phyloP scores from a whole-genome alignment of 441 rosid genomes.

The Aquilaria agallochum region DNA sequence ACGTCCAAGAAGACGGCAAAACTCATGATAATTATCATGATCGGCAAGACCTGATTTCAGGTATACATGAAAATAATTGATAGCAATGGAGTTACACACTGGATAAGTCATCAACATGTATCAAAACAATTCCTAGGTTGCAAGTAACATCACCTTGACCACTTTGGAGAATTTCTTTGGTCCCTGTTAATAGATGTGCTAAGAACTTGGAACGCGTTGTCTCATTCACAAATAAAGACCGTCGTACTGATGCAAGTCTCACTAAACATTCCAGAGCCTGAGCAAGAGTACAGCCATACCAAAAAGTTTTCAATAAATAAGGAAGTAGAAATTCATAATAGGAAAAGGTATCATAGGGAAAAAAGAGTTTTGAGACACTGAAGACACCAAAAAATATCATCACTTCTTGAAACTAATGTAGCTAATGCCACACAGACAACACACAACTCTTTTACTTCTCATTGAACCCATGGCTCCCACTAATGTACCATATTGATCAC shows the following conservation, averaged over 20 bases:
- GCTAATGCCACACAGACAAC: no score
- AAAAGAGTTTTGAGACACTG: no score
- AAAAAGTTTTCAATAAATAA: background rate
- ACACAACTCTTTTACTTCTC: no score
- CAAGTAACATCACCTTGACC: conserved; percentile 58
- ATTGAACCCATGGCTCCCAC: no score
- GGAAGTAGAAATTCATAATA: no score
- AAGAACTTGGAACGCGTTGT: conserved; percentile 81
- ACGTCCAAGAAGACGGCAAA: conserved; percentile 98
- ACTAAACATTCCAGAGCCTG: conserved; percentile 99
- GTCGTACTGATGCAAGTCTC: conserved; percentile 91
- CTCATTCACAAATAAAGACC: conserved; percentile 88
- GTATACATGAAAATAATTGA: conserved; percentile 6
- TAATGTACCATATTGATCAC: no score
- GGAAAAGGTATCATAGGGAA: no score
- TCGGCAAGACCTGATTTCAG: conserved; percentile 88
- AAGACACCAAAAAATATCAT: no score
- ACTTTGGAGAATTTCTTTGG: conserved; percentile 90
- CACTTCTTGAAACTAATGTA: no score
- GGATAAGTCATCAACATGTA: no score
- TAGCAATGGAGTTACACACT: no score
- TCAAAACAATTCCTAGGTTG: no score
- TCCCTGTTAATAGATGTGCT: conserved; percentile 96
- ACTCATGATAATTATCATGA: conserved; percentile 99
- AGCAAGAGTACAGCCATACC: background rate